These are phyloP conservation scores for Apiotrichum veenhuisii DNA, from an alignment of 1,284 basidiomycete genomes.

Conservation along the genomic window DNA sequence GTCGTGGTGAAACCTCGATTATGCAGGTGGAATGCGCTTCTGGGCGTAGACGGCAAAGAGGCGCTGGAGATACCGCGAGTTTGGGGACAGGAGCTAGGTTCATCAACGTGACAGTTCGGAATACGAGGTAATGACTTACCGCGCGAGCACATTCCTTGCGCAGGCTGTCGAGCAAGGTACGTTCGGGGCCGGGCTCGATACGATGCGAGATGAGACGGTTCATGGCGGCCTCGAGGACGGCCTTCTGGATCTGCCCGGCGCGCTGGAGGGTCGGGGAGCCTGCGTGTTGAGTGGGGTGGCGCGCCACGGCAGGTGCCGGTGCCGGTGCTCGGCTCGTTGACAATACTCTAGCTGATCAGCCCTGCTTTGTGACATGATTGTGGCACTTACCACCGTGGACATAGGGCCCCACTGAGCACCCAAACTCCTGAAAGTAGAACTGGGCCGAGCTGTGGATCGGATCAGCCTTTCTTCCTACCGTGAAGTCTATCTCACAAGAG, in stretches of 20 bases:
- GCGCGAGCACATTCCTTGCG: constrained; percentile 23
- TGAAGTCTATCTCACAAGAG: constrained; percentile 45
- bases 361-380: not conserved
- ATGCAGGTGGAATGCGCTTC: constrained; percentile 16
- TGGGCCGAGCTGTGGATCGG: constrained; percentile 22
- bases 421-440: constrained; percentile 37
- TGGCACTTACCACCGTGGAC: constrained; percentile 30
- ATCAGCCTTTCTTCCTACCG: too few relatives aligned
- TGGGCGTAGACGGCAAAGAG: constrained; percentile 41
- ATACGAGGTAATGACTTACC: too few relatives aligned
- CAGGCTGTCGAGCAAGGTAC: constrained; percentile 20
- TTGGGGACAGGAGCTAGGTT: constrained; percentile 25
- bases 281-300: not conserved
- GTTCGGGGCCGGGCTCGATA: constrained; percentile 9
- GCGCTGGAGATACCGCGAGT: constrained; percentile 34
- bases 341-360: too few relatives aligned
- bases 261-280: constrained; percentile 5
- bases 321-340: too few relatives aligned
- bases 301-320: too few relatives aligned
- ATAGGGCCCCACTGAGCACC: constrained; percentile 32
- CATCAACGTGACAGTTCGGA: not conserved
- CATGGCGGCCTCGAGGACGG: constrained; percentile 2
- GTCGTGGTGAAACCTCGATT: not conserved
- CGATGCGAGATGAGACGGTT: constrained; percentile 8
- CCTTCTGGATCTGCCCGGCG: constrained; percentile 8